Evolutionary conservation across 148 eudicot species (phyloP).

Genomic region (Camellia japonica): DNA sequence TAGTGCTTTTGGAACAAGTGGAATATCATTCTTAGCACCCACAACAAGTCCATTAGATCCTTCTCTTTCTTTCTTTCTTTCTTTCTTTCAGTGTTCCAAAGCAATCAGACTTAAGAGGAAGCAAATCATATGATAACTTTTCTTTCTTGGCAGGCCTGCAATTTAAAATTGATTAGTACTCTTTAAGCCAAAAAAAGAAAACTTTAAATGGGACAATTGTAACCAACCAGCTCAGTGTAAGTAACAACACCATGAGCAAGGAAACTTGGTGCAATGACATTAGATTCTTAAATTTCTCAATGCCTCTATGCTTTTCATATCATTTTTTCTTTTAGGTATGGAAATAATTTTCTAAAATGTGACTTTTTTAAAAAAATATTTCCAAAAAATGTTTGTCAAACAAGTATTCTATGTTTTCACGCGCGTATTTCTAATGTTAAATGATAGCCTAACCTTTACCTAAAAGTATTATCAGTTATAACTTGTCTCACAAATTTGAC

Average conservation of each 20-base stretch:
- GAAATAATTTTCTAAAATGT: not conserved
- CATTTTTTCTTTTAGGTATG: not conserved
- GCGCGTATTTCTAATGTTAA: no score
- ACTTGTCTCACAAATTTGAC: no score
- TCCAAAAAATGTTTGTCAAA: no score
- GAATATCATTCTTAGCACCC: slow-evolving; percentile 8
- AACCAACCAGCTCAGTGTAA: not conserved
- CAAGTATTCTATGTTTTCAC: no score
- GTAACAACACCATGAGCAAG: not conserved
- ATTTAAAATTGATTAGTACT: not conserved
- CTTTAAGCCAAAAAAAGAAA: not conserved
- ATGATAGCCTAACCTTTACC: no score
- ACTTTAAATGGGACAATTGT: not conserved
- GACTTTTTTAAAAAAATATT: not conserved
- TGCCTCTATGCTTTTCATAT: no score
- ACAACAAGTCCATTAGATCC: not conserved
- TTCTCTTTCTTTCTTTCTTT: slow-evolving; percentile 2
- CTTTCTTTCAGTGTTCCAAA: not conserved
- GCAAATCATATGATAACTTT: not conserved
- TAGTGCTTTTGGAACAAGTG: not conserved
- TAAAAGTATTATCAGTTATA: no score
- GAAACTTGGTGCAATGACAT: not conserved
- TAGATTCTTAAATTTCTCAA: not conserved
- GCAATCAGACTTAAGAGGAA: not conserved
- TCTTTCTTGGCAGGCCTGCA: not conserved